Percentiles rank a stretch among this genome's conserved stretches.
These are phyloP conservation scores for Fusarium pseudograminearum DNA, from an alignment of 2,329 filamentous ascomycete genomes.

Conservation along the genomic window DNA sequence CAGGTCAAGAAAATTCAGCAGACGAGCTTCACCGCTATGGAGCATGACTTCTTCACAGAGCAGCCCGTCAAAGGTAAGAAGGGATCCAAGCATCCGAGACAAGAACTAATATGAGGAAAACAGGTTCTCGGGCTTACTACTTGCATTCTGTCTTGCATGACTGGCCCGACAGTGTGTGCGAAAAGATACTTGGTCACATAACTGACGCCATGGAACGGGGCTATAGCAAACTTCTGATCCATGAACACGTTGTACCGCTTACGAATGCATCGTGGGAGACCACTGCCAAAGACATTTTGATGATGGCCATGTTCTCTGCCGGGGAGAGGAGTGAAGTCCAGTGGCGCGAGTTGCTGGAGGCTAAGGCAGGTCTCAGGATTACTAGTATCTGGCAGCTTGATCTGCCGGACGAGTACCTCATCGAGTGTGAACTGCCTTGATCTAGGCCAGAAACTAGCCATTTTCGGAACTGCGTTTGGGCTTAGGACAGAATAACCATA, in stretches of 20 bases:
- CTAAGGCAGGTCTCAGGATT: neutral
- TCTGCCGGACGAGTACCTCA: conserved; percentile 17
- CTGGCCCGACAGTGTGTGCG: conserved; percentile 54
- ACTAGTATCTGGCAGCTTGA: neutral
- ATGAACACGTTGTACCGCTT: conserved; percentile 55
- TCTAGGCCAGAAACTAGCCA: neutral
- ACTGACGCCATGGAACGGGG: conserved; percentile 54
- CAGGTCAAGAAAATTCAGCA: too few species aligned
- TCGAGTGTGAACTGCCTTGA: conserved; percentile 52
- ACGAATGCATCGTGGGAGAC: conserved; percentile 53
- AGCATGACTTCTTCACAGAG: conserved; percentile 60
- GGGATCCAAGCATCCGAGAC: too few species aligned
- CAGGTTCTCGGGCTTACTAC: conserved; percentile 56
- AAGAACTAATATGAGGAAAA: too few species aligned
- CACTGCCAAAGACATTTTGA: conserved; percentile 55
- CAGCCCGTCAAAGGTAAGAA: conserved; percentile 58
- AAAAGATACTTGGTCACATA: conserved; percentile 49
- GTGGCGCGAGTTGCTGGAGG: neutral
- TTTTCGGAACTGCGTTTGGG: too few species aligned
- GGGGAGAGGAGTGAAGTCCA: neutral
- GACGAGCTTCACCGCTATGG: conserved; percentile 43
- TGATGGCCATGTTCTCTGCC: conserved; percentile 44
- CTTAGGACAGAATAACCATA: too few species aligned
- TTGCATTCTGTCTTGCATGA: conserved; percentile 58
- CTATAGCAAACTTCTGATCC: conserved; percentile 54